Base-by-base conservation (phyloP, 768 basidiomycete species). In the Russula olivacea region DNA sequence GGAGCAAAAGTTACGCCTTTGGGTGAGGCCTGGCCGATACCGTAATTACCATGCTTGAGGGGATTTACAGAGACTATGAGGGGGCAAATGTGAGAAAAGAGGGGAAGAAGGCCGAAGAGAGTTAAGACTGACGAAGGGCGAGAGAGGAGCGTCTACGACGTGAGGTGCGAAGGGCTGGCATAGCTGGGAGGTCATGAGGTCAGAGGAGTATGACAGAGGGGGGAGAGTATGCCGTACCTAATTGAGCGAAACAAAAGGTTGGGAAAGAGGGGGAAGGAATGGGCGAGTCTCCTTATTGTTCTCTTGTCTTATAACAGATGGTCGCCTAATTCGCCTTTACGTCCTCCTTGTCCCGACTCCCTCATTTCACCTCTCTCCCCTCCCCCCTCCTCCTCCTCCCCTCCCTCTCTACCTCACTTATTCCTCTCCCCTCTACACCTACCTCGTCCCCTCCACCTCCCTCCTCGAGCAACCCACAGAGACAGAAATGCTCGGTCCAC, bases 1-100 rank as follows among this genome's bases (percentile, higher is more conserved):
- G 83, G 83, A 1, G 84, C 85, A 54, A 87, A 87, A 0, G 82
- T 84, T 30, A 87, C 81, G 5, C 79, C 76, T n/a, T 80, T 75
- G 23, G 71, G 69, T 0, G 79, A 75, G 0, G 76, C 71, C 2
- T 78, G 69, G 58, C 72, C 68, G 59, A 79, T 75, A 30, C 82
- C 82, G 54, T 86, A 85, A 61, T 77, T 78, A 17, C 83, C 83
- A 4, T 84, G 73, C 66, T 81, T 84, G 58, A 80, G 59, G 17
- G 64, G 79, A 32, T 77, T 76, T 40, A 74, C 48, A 54, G 65
- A 45, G 45, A 50, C 61, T 60, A 47, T 34, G 14, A n/a, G 34
- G 28, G 40, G 25, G 17, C 0, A 32, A 36, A 4, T 32, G 32
- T 40, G 36, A 9, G 23, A 17, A 28, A 28, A 17, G 10, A 28